These are phyloP conservation scores for Suhomyces bribrorum DNA, from an alignment of 1,139 yeast species.

Conservation along the genomic window DNA sequence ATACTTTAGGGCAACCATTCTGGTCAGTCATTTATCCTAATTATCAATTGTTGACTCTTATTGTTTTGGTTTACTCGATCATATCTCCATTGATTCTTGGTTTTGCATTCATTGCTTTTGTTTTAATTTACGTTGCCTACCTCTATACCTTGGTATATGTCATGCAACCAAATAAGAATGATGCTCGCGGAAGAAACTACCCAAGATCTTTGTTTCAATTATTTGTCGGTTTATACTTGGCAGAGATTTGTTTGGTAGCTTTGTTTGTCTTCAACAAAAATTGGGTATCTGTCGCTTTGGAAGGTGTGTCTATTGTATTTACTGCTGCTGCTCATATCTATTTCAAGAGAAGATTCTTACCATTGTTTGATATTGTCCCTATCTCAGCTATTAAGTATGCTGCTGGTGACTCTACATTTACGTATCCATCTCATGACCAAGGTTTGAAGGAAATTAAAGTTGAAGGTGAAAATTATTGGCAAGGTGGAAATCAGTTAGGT, in stretches of 20 bases:
- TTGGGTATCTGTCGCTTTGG: slow-evolving; percentile 73
- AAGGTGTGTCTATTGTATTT: slow-evolving; percentile 50
- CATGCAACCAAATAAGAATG: slow-evolving; percentile 51
- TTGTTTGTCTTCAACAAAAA: slow-evolving; percentile 68
- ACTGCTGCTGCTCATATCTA: slow-evolving; percentile 59
- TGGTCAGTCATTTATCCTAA: slow-evolving; percentile 45
- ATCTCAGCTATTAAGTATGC: slow-evolving; percentile 68
- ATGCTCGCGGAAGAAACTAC: slow-evolving; percentile 66
- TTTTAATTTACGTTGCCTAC: slow-evolving; percentile 59
- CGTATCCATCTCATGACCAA: slow-evolving; percentile 59
- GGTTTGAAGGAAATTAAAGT: slow-evolving; percentile 58
- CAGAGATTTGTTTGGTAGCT: slow-evolving; percentile 66
- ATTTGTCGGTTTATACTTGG: slow-evolving; percentile 64
- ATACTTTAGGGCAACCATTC: slow-evolving; percentile 44
- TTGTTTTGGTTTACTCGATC: slow-evolving; percentile 42
- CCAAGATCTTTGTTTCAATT: slow-evolving; percentile 67
- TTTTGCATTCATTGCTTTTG: slow-evolving; percentile 47
- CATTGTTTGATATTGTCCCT: slow-evolving; percentile 69
- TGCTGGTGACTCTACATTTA: slow-evolving; percentile 51
- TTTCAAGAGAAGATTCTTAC: slow-evolving; percentile 58
- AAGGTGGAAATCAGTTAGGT: slow-evolving; percentile 47
- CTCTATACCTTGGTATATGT: slow-evolving; percentile 59
- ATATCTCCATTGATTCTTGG: slow-evolving; percentile 52
- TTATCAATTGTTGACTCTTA: slow-evolving; percentile 40
- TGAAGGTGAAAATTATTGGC: slow-evolving; percentile 55